Evolutionary conservation across 768 basidiomycete genomes (phyloP), one percentile per base, ranked within the genome.

Genomic region (Suillus clintonianus): DNA sequence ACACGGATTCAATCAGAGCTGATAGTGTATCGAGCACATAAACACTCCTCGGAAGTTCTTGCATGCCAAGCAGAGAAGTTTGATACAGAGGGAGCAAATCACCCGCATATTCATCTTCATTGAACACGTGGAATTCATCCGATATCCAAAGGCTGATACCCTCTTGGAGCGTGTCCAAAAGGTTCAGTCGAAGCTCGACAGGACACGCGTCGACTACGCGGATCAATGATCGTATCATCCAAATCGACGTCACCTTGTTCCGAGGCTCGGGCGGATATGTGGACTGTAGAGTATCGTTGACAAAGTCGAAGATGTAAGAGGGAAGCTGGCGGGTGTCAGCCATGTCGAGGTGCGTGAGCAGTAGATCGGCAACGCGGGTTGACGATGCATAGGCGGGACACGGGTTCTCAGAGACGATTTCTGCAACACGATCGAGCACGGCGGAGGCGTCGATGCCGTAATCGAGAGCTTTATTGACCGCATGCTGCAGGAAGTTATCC

Each of bases 11-110:
- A 9, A 93, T 69, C 3, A 91, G 68, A 7, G 81, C 72, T 0
- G 79, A 76, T n/a, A 90, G 74, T 1, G 71, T 65, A n/a, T 80
- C 77, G 34, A 92, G 75, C n/a, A 78, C 77, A 8, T 73, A 68
- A 14, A 77, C 45, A 1, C 74, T 77, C 5, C 69, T 70, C 0
- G 85, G 82, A 4, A 89, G 75, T 4, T 77, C 76, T 63, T 82
- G 83, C 37, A 90, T 77, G 60, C 80, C 76, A 60, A 88, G 67
- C 47, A 91, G 70, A 41, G 83, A 74, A 14, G 82, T 85, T 70
- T 90, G 82, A 67, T 92, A 94, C 58, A 92, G 70, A 0, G 86
- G 82, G 15, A 89, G 70, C 62, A 90, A 81, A 71, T 90, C 88
- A 65, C 85, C 79, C 19, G 76, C 76, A 62, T 91, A 84, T 58